Evolutionary conservation across 106 monocot species (phyloP).

Genomic region (Dendrobium officinale): DNA sequence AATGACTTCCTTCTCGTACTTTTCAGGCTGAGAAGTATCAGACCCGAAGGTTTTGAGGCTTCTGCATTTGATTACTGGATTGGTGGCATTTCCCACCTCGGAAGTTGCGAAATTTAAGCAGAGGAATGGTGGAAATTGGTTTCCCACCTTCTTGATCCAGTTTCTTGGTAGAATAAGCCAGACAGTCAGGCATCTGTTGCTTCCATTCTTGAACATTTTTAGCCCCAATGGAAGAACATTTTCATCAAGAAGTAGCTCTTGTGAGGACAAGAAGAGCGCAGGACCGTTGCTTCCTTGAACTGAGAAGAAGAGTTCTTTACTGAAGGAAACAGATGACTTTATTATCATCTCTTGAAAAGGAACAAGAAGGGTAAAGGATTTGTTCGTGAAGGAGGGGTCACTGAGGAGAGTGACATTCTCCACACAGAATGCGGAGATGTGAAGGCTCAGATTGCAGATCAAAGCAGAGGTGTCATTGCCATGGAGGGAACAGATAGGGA

Average conservation of each 20-base stretch:
- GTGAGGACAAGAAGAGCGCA: background rate
- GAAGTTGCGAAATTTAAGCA: constrained; percentile 75
- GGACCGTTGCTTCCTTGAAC: background rate
- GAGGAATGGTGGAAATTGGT: constrained; percentile 35
- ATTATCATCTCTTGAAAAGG: constrained; percentile 28
- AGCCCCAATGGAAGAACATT: constrained; percentile 46
- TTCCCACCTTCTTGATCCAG: constrained; percentile 22
- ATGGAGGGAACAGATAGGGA: too few species aligned
- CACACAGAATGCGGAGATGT: constrained; percentile 41
- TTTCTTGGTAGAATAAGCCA: constrained; percentile 16
- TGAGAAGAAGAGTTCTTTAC: constrained; percentile 45
- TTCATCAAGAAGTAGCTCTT: background rate
- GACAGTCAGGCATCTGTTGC: constrained; percentile 17
- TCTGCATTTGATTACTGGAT: constrained; percentile 46
- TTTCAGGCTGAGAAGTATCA: background rate
- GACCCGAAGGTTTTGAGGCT: constrained; percentile 40
- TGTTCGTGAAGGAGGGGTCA: constrained; percentile 53
- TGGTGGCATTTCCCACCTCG: constrained; percentile 41
- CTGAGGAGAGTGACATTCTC: constrained; percentile 74
- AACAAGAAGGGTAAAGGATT: constrained; percentile 35
- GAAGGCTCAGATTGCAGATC: constrained; percentile 10
- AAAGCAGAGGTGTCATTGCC: too few species aligned
- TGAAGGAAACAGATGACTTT: constrained; percentile 3
- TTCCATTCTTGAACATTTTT: constrained; percentile 52
- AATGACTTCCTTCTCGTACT: background rate